Percentiles rank a stretch among this genome's conserved stretches.
Conservation (phyloP, 495 filamentous ascomycete genomes). For the Penicillium herquei region DNA sequence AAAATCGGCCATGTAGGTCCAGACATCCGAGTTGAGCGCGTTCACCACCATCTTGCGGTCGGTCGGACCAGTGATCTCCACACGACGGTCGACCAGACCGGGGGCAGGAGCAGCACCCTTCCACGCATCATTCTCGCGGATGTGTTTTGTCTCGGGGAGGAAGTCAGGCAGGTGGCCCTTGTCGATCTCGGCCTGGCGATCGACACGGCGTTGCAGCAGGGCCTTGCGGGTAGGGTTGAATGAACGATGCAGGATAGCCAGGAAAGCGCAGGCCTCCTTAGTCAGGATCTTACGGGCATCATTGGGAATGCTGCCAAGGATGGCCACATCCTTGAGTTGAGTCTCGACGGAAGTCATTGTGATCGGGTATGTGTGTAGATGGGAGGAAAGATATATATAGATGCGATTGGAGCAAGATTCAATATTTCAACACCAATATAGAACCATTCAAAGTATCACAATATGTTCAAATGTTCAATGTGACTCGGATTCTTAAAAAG, state of each 20-base stretch:
- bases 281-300: constrained; percentile 87
- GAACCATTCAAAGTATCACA: background rate
- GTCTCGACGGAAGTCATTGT: constrained; percentile 70
- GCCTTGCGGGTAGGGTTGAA: constrained; percentile 91
- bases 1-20: constrained; percentile 99
- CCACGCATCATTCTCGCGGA: constrained; percentile 94
- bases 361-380: constrained; percentile 4
- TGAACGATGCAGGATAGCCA: constrained; percentile 88
- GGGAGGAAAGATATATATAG: background rate
- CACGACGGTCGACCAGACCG: constrained; percentile 87
- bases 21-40: constrained; percentile 93
- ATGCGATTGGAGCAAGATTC: background rate
- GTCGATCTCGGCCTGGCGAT: constrained; percentile 93
- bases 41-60: constrained; percentile 99
- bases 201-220: constrained; percentile 79
- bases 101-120: constrained; percentile 91
- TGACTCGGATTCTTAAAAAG: background rate
- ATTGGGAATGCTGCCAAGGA: constrained; percentile 76
- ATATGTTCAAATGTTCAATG: background rate
- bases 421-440: background rate
- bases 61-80: constrained; percentile 98
- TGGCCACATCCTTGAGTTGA: constrained; percentile 82
- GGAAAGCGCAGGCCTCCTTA: constrained; percentile 86
- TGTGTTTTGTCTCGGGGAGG: constrained; percentile 91
- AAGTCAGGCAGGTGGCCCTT: constrained; percentile 90